Percentiles rank a stretch among this genome's conserved stretches.
Evolutionary conservation across 768 basidiomycete genomes (phyloP).

Genomic region (Xerocomellus amylosporus): DNA sequence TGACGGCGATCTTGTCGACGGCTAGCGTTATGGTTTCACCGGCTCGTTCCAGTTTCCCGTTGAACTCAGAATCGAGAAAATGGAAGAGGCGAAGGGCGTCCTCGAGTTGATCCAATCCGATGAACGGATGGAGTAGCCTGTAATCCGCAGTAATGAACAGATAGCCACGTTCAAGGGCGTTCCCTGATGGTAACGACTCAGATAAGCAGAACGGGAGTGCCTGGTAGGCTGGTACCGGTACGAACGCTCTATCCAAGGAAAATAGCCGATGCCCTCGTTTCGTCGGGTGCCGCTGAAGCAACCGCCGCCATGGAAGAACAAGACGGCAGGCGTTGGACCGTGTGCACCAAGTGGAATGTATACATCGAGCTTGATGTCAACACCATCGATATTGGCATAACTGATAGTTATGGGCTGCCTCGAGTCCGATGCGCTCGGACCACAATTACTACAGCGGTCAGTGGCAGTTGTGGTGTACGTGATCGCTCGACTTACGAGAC

Average conservation of each 20-base stretch:
- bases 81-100: slow-evolving; percentile 1
- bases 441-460: too few relatives aligned
- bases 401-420: not conserved
- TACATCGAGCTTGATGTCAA: not conserved
- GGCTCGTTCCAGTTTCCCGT: not conserved
- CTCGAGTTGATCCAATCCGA: slow-evolving; percentile 1
- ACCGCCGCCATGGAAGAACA: slow-evolving; percentile 3
- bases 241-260: slow-evolving; percentile 4
- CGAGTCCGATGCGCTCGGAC: too few relatives aligned
- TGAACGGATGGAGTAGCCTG: slow-evolving; percentile 1
- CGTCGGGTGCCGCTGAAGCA: slow-evolving; percentile 1
- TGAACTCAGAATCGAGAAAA: not conserved
- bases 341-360: not conserved
- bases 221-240: not conserved
- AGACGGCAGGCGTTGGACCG: not conserved
- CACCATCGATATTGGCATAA: not conserved
- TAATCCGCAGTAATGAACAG: slow-evolving; percentile 2
- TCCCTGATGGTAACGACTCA: not conserved
- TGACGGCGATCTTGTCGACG: not conserved
- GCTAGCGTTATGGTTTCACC: not conserved
- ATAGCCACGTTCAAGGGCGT: not conserved
- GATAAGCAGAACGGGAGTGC: not conserved
- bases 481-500: not conserved
- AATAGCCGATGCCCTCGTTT: not conserved
- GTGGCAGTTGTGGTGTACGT: not conserved